Conservation (phyloP, 2,329 filamentous ascomycete species). For the Fusarium oxysporum region DNA sequence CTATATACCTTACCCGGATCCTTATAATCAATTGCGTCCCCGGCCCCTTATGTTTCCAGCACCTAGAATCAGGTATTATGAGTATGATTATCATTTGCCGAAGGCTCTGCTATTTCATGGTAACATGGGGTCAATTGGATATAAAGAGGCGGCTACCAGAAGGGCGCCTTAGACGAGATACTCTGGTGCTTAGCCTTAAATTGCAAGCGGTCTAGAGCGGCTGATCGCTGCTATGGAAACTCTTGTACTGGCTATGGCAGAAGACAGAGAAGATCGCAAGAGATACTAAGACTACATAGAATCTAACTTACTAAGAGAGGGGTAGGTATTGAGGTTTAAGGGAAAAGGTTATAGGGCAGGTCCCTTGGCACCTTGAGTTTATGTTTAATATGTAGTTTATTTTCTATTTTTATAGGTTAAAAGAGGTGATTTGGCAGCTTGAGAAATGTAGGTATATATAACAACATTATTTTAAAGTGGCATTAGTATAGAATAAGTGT, state of each 20-base stretch:
- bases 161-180: background rate
- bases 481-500: background rate
- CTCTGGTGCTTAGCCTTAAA: background rate
- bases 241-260: background rate
- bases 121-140: background rate
- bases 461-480: background rate
- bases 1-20: background rate
- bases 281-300: background rate
- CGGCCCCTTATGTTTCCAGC: background rate
- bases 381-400: background rate
- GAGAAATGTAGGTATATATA: background rate
- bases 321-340: background rate
- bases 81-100: background rate
- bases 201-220: background rate
- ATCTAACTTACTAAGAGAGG: background rate
- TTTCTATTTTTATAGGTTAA: background rate
- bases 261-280: background rate
- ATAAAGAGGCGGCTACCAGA: background rate
- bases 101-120: background rate
- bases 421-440: background rate
- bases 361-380: background rate
- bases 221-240: background rate
- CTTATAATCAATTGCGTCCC: background rate
- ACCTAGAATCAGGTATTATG: background rate
- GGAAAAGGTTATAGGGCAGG: background rate